Conservation (phyloP, 768 basidiomycete genomes). For the Lyophyllum shimeji region DNA sequence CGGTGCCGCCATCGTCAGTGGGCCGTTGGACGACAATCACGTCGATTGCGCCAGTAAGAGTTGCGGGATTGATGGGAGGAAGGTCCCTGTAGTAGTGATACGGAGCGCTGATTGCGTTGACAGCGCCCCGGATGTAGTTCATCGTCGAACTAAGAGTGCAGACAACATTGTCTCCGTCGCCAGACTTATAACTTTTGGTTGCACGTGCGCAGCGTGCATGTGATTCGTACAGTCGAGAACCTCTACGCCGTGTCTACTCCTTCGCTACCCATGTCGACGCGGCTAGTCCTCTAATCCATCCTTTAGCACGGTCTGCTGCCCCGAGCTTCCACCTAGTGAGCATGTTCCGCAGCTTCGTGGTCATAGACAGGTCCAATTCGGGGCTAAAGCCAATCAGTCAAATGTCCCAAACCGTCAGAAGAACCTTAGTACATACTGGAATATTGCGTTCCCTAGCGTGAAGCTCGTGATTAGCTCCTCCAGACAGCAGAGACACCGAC, state of each 20-base stretch:
- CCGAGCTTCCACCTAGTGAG: conserved; percentile 27
- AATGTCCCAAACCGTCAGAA: conserved; percentile 5
- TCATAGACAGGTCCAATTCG: conserved; percentile 64
- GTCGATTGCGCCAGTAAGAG: conserved; percentile 97
- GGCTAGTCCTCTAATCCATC: conserved; percentile 4
- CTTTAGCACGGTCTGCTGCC: not conserved
- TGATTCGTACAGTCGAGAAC: conserved; percentile 18
- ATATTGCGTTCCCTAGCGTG: conserved; percentile 73
- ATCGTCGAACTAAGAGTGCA: conserved; percentile 39
- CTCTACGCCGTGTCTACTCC: conserved; percentile 2
- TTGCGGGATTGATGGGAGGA: conserved; percentile 89
- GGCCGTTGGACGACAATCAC: conserved; percentile 91
- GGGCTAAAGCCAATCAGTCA: conserved; percentile 42
- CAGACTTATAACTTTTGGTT: not conserved
- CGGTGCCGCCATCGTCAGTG: conserved; percentile 57
- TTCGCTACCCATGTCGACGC: too few relatives aligned
- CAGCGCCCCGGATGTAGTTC: conserved; percentile 88
- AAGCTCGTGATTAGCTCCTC: conserved; percentile 15
- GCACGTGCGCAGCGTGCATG: conserved; percentile 20
- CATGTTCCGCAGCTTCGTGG: conserved; percentile 43
- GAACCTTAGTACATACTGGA: conserved; percentile 59
- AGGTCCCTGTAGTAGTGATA: conserved; percentile 89
- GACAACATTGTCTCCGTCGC: conserved; percentile 1
- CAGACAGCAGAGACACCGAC: conserved; percentile 26
- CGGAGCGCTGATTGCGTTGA: conserved; percentile 81